These are phyloP conservation scores for Carnegiea gigantea DNA, from an alignment of 179 eudicot species.

Conservation along the genomic window DNA sequence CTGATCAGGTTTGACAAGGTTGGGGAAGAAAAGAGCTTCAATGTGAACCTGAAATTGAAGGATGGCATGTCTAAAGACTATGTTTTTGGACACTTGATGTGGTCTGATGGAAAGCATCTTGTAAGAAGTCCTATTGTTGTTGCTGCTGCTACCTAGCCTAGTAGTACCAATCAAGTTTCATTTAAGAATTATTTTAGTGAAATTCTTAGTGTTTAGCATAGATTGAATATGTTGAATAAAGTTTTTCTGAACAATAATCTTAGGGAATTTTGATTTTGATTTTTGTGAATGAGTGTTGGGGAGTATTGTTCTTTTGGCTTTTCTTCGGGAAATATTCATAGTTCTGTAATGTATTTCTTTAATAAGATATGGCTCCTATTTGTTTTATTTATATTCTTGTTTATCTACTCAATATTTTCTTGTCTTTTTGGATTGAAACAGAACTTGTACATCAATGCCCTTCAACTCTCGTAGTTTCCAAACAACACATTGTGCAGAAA, in stretches of 20 bases:
- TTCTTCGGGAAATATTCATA: neutral
- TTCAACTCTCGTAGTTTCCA: too few relatives aligned
- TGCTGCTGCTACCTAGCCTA: constrained; percentile 8
- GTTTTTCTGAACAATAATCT: constrained; percentile 6
- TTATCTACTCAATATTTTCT: neutral
- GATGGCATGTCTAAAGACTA: constrained; percentile 14
- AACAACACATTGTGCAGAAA: too few relatives aligned
- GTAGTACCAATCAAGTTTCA: neutral
- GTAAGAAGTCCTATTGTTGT: constrained; percentile 70
- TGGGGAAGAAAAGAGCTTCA: constrained; percentile 55
- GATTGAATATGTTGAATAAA: constrained; percentile 14
- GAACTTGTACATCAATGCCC: too few relatives aligned
- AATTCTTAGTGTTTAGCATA: neutral
- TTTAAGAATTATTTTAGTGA: neutral
- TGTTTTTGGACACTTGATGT: constrained; percentile 49
- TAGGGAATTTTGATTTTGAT: neutral
- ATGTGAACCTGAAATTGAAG: constrained; percentile 32
- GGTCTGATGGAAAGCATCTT: constrained; percentile 62
- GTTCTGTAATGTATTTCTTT: neutral
- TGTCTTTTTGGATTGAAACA: neutral
- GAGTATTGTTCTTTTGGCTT: neutral
- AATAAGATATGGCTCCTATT: too few relatives aligned
- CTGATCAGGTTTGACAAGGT: constrained; percentile 36
- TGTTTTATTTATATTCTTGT: neutral
- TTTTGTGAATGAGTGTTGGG: neutral